Evolutionary conservation across 805 yeast genomes (phyloP).

Genomic region (Candida adriatica): DNA sequence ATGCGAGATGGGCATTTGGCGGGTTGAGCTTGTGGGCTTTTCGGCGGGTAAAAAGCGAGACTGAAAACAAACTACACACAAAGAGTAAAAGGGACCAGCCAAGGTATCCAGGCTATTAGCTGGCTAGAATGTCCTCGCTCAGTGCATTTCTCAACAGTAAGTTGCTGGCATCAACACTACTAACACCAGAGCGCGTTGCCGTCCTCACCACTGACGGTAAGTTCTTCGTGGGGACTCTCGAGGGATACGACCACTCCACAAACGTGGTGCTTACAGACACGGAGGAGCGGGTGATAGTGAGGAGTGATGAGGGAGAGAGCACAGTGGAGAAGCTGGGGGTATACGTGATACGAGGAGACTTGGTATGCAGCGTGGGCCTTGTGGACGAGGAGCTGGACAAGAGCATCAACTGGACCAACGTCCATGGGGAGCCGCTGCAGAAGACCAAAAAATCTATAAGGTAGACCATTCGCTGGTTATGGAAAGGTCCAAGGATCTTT

Average conservation of each 20-base stretch:
- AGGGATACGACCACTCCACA: conserved; percentile 61
- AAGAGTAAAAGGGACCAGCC: too few species aligned
- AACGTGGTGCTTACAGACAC: conserved; percentile 50
- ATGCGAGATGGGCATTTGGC: conserved; percentile 8
- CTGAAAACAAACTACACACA: too few species aligned
- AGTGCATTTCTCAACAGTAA: conserved; percentile 19
- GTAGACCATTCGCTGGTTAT: too few species aligned
- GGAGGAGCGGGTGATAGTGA: conserved; percentile 42
- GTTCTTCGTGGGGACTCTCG: conserved; percentile 38
- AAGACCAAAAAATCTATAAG: conserved; percentile 22
- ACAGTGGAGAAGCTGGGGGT: conserved; percentile 34
- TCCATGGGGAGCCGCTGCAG: conserved; percentile 18
- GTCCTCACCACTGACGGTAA: conserved; percentile 54
- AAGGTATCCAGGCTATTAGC: neutral
- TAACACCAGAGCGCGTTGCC: conserved; percentile 38
- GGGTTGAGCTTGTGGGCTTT: neutral
- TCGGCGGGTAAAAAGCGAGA: neutral
- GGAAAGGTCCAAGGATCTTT: too few species aligned
- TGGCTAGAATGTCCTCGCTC: conserved; percentile 15
- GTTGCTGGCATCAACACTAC: conserved; percentile 7
- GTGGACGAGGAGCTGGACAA: conserved; percentile 38
- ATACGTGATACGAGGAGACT: conserved; percentile 52
- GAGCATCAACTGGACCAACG: conserved; percentile 29
- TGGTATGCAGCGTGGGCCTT: conserved; percentile 48
- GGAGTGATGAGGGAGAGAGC: conserved; percentile 19